phyloP scores from a whole-genome alignment of 768 basidiomycete genomes.

The Zangia roseola region DNA sequence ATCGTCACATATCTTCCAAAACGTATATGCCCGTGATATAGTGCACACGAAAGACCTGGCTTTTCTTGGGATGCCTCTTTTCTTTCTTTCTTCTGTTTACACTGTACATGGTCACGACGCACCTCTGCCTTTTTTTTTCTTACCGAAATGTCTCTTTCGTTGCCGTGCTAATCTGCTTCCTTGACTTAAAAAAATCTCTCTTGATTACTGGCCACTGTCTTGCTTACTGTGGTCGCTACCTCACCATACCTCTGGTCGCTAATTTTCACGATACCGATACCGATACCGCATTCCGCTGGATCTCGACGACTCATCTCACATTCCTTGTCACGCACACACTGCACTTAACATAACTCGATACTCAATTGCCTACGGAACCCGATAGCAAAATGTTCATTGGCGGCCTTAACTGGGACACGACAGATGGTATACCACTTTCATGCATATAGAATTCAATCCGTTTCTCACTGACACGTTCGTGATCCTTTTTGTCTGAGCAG shows the following conservation, averaged over 20 bases:
- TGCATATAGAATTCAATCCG: slow-evolving; percentile 22
- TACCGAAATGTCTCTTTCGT: slow-evolving; percentile 19
- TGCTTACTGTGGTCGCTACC: slow-evolving; percentile 32
- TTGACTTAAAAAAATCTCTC: slow-evolving; percentile 25
- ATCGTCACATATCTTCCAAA: slow-evolving; percentile 14
- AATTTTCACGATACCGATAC: slow-evolving; percentile 21
- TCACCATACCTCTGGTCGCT: slow-evolving; percentile 35
- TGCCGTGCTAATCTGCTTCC: slow-evolving; percentile 28
- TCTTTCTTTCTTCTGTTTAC: slow-evolving; percentile 11
- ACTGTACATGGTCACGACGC: slow-evolving; percentile 16
- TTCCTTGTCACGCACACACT: slow-evolving; percentile 25
- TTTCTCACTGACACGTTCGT: slow-evolving; percentile 27
- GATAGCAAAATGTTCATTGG: slow-evolving; percentile 90
- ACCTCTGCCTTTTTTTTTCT: slow-evolving; percentile 9
- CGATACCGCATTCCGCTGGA: slow-evolving; percentile 39
- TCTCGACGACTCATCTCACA: slow-evolving; percentile 27
- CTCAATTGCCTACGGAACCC: slow-evolving; percentile 31
- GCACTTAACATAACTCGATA: slow-evolving; percentile 27
- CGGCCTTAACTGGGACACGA: slow-evolving; percentile 89
- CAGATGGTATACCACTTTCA: slow-evolving; percentile 66
- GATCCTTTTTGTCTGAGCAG: slow-evolving; percentile 36
- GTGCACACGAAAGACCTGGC: slow-evolving; percentile 19
- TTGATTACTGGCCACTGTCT: slow-evolving; percentile 30
- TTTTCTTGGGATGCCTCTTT: not conserved
- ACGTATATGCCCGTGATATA: slow-evolving; percentile 17